A percentile compares a stretch with the other conserved stretches of the same genome.
These are phyloP conservation scores for Fusarium floridanum DNA, from an alignment of 2,329 filamentous ascomycete genomes.

Conservation along the genomic window DNA sequence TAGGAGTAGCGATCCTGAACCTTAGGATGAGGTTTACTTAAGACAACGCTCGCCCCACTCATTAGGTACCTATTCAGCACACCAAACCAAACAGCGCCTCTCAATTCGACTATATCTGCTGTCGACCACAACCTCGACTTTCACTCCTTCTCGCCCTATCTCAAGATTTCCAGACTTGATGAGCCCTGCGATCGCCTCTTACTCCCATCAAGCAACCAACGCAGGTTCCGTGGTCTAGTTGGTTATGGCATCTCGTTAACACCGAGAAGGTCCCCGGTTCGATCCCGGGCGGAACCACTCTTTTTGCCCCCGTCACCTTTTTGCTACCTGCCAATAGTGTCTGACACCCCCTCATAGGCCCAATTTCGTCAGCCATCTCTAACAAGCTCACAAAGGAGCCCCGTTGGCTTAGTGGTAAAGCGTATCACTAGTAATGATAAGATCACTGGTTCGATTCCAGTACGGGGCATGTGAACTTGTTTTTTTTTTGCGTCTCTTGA, in stretches of 20 bases:
- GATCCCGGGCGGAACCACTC: conserved; percentile 39
- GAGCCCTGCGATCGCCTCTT: no score
- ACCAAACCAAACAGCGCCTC: neutral
- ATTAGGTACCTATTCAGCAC: neutral
- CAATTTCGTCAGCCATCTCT: neutral
- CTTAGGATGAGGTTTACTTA: neutral
- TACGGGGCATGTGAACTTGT: conserved; percentile 45
- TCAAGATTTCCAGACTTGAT: no score
- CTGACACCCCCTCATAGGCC: neutral
- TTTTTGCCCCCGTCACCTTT: conserved; percentile 10
- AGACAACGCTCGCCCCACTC: neutral
- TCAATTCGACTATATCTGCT: neutral
- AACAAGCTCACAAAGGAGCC: conserved; percentile 30
- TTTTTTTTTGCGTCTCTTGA: neutral
- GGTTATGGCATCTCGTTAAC: conserved; percentile 43
- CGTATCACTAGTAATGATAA: conserved; percentile 55
- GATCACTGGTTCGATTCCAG: conserved; percentile 53
- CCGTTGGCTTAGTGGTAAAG: conserved; percentile 54
- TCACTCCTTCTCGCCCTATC: neutral
- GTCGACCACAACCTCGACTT: neutral
- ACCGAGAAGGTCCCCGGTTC: conserved; percentile 43
- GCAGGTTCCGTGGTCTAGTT: conserved; percentile 44
- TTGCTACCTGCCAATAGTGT: no score
- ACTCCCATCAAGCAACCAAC: neutral
- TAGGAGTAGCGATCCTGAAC: neutral